These are phyloP conservation scores for Withania somnifera DNA, from an alignment of 305 asterid species.

Conservation along the genomic window DNA sequence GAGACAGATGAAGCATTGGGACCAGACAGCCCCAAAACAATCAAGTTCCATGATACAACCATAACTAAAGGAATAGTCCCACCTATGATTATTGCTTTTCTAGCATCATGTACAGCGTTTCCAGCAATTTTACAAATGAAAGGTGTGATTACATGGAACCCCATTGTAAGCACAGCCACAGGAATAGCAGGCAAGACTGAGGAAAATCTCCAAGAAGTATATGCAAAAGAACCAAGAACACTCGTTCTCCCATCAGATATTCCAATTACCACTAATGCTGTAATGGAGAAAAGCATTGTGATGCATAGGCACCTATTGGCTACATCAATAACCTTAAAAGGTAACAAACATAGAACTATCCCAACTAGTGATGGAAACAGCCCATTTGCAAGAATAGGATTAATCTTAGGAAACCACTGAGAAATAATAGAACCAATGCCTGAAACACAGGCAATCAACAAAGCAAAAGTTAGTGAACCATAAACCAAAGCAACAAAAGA, in stretches of 20 bases:
- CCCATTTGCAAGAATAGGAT: constrained; percentile 16
- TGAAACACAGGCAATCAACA: constrained; percentile 26
- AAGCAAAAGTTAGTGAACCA: constrained; percentile 25
- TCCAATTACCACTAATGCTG: constrained; percentile 18
- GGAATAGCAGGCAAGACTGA: constrained; percentile 27
- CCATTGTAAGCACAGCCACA: constrained; percentile 27
- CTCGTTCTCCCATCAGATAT: constrained; percentile 15
- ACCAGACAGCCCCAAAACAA: constrained; percentile 24
- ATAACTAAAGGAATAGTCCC: constrained; percentile 21
- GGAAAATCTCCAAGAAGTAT: constrained; percentile 22
- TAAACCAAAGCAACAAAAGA: constrained; percentile 27
- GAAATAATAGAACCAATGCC: constrained; percentile 29
- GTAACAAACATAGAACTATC: constrained; percentile 6
- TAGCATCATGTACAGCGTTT: constrained; percentile 16
- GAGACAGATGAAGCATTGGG: constrained; percentile 4
- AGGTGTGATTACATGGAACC: constrained; percentile 30
- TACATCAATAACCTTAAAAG: constrained; percentile 20
- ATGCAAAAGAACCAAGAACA: constrained; percentile 16
- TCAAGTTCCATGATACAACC: constrained; percentile 28
- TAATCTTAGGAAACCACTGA: constrained; percentile 19
- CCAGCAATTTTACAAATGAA: constrained; percentile 31
- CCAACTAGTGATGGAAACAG: constrained; percentile 21
- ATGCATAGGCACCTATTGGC: constrained; percentile 23
- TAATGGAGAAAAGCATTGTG: constrained; percentile 22
- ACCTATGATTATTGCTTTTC: constrained; percentile 23